Conservation (phyloP, 106 monocot genomes). For the Cymbidium sinense region DNA sequence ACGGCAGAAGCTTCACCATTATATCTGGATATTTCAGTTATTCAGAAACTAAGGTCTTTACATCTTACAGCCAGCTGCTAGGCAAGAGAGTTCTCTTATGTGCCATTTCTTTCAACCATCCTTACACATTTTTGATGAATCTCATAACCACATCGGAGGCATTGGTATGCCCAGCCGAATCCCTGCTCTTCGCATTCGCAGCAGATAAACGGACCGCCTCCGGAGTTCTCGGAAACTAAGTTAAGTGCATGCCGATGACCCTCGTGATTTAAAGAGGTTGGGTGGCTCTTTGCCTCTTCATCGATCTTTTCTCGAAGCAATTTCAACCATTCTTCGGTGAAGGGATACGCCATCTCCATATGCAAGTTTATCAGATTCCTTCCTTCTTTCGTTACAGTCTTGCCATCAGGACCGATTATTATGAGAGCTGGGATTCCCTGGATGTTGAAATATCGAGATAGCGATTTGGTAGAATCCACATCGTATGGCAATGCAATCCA, state of each 20-base stretch:
- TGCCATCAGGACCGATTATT: slow-evolving; percentile 48
- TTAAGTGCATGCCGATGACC: slow-evolving; percentile 41
- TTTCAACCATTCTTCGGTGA: slow-evolving; percentile 19
- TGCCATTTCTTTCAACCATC: slow-evolving; percentile 6
- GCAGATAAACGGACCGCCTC: slow-evolving; percentile 49
- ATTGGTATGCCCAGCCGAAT: slow-evolving; percentile 53
- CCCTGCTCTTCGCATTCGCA: slow-evolving; percentile 64
- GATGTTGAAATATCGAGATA: slow-evolving; percentile 37
- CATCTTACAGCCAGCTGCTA: too few relatives aligned
- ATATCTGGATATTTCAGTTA: background rate
- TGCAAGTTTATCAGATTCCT: slow-evolving; percentile 50
- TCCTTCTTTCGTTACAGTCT: slow-evolving; percentile 39
- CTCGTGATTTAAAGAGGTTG: slow-evolving; percentile 26
- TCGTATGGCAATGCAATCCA: slow-evolving; percentile 48
- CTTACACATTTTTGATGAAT: slow-evolving; percentile 39
- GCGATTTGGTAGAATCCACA: slow-evolving; percentile 15
- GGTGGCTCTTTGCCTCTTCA: slow-evolving; percentile 47
- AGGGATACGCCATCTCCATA: slow-evolving; percentile 44
- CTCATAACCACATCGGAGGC: slow-evolving; percentile 52
- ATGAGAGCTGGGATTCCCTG: slow-evolving; percentile 34
- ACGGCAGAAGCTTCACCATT: background rate
- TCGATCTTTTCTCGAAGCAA: slow-evolving; percentile 34
- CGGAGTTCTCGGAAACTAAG: slow-evolving; percentile 39
- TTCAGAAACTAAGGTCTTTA: background rate
- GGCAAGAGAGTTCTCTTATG: background rate